Evolutionary conservation across 1,284 basidiomycete genomes (phyloP).

Genomic region (Trichosporon asahii): DNA sequence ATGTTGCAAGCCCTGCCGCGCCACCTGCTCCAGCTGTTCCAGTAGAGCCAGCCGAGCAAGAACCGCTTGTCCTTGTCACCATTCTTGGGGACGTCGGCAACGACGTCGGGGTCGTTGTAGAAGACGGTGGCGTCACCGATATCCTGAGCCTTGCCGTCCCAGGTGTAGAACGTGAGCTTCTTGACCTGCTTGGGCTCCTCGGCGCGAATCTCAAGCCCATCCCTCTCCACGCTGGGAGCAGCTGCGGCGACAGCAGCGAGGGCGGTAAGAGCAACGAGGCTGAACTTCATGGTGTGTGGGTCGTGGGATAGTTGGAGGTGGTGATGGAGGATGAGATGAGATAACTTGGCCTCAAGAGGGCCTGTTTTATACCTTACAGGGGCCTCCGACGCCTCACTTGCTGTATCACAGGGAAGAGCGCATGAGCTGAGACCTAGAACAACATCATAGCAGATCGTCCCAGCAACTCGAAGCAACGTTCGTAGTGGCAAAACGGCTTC

Average conservation of each 20-base stretch:
- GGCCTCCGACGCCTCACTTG: too few species aligned
- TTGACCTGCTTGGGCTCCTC: not conserved
- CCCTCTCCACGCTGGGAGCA: not conserved
- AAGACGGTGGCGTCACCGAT: not conserved
- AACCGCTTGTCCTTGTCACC: not conserved
- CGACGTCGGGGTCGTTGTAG: not conserved
- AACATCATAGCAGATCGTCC: not conserved
- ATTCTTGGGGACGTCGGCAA: not conserved
- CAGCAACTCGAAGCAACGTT: not conserved
- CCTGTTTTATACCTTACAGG: not conserved
- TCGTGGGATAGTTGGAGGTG: not conserved
- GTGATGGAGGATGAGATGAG: not conserved
- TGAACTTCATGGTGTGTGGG: slow-evolving; percentile 3
- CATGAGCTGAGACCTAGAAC: too few species aligned
- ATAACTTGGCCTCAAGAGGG: not conserved
- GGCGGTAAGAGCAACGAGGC: not conserved
- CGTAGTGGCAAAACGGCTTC: too few species aligned
- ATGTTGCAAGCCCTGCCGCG: not conserved
- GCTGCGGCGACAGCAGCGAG: not conserved
- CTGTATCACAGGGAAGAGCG: too few species aligned
- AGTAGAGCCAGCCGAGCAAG: not conserved
- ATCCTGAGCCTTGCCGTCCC: not conserved
- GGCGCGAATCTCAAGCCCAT: not conserved
- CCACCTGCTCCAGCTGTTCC: not conserved
- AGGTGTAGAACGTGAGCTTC: not conserved